Conservation (phyloP, 176 grass and related monocot species). For the Paspalum notatum region DNA sequence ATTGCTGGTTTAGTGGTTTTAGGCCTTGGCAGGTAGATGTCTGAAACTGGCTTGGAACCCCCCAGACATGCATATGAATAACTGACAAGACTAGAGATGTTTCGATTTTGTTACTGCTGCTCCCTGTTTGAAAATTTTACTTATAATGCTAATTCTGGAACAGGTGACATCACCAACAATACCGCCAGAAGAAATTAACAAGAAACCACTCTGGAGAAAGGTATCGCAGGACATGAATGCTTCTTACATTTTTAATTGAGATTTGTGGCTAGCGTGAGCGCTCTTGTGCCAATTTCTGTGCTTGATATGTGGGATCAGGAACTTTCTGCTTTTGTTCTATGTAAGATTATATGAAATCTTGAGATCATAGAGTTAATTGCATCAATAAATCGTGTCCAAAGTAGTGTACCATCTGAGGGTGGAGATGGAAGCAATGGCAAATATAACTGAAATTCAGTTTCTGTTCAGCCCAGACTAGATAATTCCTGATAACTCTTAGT, state of each 20-base stretch:
- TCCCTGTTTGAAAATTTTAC: slow-evolving; percentile 5
- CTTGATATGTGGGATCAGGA: background rate
- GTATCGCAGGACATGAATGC: background rate
- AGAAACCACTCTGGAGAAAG: background rate
- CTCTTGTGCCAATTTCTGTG: slow-evolving; percentile 9
- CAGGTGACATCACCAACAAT: background rate
- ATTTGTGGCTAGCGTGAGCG: background rate
- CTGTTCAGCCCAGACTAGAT: background rate
- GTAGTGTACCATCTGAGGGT: background rate
- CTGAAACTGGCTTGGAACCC: background rate
- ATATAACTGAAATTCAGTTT: background rate
- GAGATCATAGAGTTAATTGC: slow-evolving; percentile 2
- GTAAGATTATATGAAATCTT: background rate
- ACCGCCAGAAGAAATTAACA: background rate
- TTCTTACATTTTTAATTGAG: background rate
- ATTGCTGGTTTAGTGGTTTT: background rate
- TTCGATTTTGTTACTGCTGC: background rate
- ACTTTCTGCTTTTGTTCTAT: background rate
- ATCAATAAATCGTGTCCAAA: background rate
- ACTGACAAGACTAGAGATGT: background rate
- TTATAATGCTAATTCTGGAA: background rate
- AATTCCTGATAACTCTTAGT: background rate
- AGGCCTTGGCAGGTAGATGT: background rate
- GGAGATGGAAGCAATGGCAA: background rate
- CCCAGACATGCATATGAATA: background rate